Evolutionary conservation across 2,329 filamentous ascomycete genomes (phyloP).

Genomic region (Colletotrichum endophyticum): DNA sequence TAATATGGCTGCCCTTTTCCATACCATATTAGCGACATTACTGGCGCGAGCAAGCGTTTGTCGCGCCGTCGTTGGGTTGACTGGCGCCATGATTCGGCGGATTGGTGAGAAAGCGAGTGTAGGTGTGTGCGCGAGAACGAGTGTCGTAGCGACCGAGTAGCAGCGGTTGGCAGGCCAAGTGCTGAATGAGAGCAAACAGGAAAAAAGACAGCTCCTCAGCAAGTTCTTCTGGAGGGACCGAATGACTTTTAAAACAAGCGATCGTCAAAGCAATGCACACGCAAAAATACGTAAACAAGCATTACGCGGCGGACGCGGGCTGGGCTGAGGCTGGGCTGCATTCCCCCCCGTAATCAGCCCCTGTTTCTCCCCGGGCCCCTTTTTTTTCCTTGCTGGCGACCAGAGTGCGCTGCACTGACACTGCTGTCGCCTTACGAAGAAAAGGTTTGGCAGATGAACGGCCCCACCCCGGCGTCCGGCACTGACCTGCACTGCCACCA

Average conservation of each 20-base stretch:
- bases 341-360: slow-evolving; percentile 6
- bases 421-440: not conserved
- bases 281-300: slow-evolving; percentile 12
- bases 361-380: not conserved
- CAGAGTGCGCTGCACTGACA: slow-evolving; percentile 10
- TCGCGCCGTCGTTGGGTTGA: slow-evolving; percentile 9
- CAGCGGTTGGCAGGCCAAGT: not conserved
- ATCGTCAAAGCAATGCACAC: not conserved
- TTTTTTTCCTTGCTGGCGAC: not conserved
- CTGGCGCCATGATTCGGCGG: slow-evolving; percentile 1
- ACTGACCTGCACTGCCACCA: slow-evolving; percentile 10
- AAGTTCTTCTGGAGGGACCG: not conserved
- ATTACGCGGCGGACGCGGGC: slow-evolving; percentile 13
- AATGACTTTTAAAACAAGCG: not conserved
- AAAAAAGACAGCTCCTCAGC: not conserved
- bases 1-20: slow-evolving; percentile 3
- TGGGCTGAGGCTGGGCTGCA: slow-evolving; percentile 19
- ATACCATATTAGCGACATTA: not conserved
- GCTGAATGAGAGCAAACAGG: not conserved
- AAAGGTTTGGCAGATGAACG: slow-evolving; percentile 4
- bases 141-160: not conserved
- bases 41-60: slow-evolving; percentile 10
- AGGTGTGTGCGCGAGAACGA: not conserved
- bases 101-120: not conserved
- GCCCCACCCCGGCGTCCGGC: not conserved